These are phyloP conservation scores for Edaphochlamys debaryana DNA, from an alignment of 139 green algal species.

Conservation along the genomic window DNA sequence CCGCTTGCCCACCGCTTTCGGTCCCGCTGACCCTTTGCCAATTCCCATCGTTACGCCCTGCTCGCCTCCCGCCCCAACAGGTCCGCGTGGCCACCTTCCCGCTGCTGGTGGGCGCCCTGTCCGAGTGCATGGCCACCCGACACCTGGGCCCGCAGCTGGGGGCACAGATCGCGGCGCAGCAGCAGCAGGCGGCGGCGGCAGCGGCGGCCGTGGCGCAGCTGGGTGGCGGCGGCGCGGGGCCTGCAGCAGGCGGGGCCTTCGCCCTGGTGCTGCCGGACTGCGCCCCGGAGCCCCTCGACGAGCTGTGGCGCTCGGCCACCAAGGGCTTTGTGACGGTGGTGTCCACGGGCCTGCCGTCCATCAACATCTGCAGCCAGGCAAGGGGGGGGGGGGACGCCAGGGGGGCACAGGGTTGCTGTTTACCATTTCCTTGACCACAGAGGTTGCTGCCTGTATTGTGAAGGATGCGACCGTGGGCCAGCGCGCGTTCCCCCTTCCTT, in stretches of 20 bases:
- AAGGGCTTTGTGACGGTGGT: slow-evolving; percentile 72
- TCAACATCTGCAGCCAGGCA: slow-evolving; percentile 67
- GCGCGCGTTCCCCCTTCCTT: background rate
- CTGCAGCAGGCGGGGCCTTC: background rate
- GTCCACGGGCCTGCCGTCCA: slow-evolving; percentile 69
- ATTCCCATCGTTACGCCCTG: too few relatives aligned
- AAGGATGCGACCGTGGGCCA: too few relatives aligned
- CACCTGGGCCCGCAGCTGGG: slow-evolving; percentile 35
- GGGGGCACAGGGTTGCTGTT: too few relatives aligned
- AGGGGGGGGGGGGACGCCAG: too few relatives aligned
- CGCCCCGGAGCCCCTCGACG: slow-evolving; percentile 21
- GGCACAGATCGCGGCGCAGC: background rate
- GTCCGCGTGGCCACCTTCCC: slow-evolving; percentile 70
- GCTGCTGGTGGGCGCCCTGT: slow-evolving; percentile 64
- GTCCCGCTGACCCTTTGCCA: too few relatives aligned
- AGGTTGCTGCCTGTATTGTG: too few relatives aligned
- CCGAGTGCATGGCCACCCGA: slow-evolving; percentile 72
- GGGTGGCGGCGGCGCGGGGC: too few relatives aligned
- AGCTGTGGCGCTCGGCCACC: slow-evolving; percentile 77
- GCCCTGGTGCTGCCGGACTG: background rate
- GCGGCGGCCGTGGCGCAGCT: too few relatives aligned
- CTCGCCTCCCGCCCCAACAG: slow-evolving; percentile 4
- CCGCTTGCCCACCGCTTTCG: too few relatives aligned
- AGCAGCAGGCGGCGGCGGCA: background rate
- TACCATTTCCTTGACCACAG: too few relatives aligned